phyloP scores from a whole-genome alignment of 2,329 filamentous ascomycete species.

The Xylariaceae sp. region DNA sequence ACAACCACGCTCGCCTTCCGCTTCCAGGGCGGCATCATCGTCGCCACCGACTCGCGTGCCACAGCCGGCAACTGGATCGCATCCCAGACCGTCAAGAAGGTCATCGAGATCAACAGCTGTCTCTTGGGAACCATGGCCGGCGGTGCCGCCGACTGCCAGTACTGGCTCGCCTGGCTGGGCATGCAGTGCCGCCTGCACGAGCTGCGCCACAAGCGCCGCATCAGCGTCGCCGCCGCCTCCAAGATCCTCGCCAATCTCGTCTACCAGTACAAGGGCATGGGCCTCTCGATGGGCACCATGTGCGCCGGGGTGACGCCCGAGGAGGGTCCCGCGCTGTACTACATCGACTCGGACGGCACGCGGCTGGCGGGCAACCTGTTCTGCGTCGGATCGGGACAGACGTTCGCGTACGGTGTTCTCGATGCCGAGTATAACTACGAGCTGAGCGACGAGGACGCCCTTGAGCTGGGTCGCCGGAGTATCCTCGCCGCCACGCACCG shows the following conservation, averaged over 20 bases:
- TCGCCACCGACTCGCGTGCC: conserved; percentile 94
- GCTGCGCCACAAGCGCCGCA: conserved; percentile 97
- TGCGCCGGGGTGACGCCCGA: conserved; percentile 93
- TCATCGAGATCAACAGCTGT: conserved; percentile 95
- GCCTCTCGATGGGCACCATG: conserved; percentile 99
- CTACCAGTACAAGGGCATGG: conserved; percentile 99
- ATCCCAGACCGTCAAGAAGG: conserved; percentile 99
- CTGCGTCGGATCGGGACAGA: conserved; percentile 97
- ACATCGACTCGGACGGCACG: conserved; percentile 97
- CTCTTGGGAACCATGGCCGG: conserved; percentile 97
- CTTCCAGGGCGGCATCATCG: conserved; percentile 97
- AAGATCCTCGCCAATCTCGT: conserved; percentile 99
- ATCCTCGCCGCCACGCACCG: conserved; percentile 95
- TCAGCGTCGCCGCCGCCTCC: conserved; percentile 92
- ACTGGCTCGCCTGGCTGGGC: conserved; percentile 97
- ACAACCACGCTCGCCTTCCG: conserved; percentile 97
- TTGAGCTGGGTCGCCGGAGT: conserved; percentile 85
- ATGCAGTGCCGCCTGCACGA: conserved; percentile 99
- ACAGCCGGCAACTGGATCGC: conserved; percentile 99
- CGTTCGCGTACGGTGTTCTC: conserved; percentile 96
- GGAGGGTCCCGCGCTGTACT: conserved; percentile 96
- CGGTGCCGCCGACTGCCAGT: conserved; percentile 98
- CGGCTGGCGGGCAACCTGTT: conserved; percentile 91
- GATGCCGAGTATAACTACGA: conserved; percentile 95
- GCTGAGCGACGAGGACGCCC: conserved; percentile 77